Percentiles rank a stretch among this genome's conserved stretches.
phyloP scores from a whole-genome alignment of 192 early-diverging fungal genomes.

The Linnemannia exigua region DNA sequence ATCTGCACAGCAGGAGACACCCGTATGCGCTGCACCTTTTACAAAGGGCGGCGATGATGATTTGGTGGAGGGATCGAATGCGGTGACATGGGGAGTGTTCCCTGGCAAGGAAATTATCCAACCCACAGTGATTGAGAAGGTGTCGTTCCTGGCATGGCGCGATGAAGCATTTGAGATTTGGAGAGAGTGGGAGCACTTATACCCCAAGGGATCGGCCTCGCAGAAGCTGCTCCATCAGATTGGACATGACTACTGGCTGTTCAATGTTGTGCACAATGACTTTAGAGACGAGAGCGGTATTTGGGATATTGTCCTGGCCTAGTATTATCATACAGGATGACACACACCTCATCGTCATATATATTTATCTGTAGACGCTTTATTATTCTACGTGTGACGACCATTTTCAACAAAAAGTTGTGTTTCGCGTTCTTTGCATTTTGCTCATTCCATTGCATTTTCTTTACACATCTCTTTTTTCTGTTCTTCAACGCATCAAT shows the following conservation, averaged over 20 bases:
- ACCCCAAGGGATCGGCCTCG: constrained; percentile 68
- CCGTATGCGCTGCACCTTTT: constrained; percentile 70
- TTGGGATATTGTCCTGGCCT: constrained; percentile 62
- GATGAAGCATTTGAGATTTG: constrained; percentile 89
- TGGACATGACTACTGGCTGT: constrained; percentile 76
- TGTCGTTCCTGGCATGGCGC: constrained; percentile 86
- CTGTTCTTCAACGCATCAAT: background rate
- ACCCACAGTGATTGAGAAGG: constrained; percentile 84
- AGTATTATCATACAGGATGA: too few species aligned
- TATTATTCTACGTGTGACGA: too few species aligned
- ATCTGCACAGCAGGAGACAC: constrained; percentile 12
- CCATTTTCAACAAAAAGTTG: too few species aligned
- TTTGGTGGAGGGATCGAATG: constrained; percentile 72
- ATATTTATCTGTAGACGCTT: too few species aligned
- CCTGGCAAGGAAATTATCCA: constrained; percentile 92
- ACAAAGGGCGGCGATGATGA: constrained; percentile 58
- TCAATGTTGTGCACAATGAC: constrained; percentile 90
- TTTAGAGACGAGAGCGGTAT: constrained; percentile 64
- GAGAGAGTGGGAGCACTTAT: constrained; percentile 82
- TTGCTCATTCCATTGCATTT: background rate
- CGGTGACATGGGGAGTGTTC: constrained; percentile 94
- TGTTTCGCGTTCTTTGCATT: background rate
- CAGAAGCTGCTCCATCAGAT: constrained; percentile 74
- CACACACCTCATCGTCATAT: too few species aligned
- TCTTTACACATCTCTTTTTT: background rate